Percentiles rank a stretch among this genome's conserved stretches.
Evolutionary conservation across 495 filamentous ascomycete species (phyloP).

Genomic region (Rhypophila decipiens): DNA sequence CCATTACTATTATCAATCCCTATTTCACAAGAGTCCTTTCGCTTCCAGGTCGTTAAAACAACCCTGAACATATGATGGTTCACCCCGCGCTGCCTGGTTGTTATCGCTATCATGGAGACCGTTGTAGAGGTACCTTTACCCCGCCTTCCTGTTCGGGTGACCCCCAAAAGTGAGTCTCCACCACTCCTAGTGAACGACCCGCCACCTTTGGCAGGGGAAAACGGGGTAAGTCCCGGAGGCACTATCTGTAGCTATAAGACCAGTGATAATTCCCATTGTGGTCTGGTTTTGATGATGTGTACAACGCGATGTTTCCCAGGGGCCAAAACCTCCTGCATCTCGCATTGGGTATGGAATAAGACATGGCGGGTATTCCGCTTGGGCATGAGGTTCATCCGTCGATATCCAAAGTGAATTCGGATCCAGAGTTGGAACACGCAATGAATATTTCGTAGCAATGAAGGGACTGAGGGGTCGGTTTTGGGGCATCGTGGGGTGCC

Average conservation of each 20-base stretch:
- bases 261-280: conserved; percentile 12
- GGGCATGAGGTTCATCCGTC: too few relatives aligned
- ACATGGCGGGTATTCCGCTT: not conserved
- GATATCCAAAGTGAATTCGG: too few relatives aligned
- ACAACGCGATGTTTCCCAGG: conserved; percentile 17
- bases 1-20: too few relatives aligned
- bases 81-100: not conserved
- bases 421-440: too few relatives aligned
- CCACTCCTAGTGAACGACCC: not conserved
- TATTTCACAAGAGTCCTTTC: too few relatives aligned
- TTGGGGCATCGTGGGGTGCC: too few relatives aligned
- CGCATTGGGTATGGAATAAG: not conserved
- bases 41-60: too few relatives aligned
- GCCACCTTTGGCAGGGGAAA: not conserved
- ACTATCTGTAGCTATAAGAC: conserved; percentile 7
- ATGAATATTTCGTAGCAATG: too few relatives aligned
- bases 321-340: conserved; percentile 9
- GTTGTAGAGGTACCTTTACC: too few relatives aligned
- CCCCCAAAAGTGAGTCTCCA: not conserved
- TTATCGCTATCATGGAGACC: not conserved
- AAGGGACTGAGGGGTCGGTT: too few relatives aligned
- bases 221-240: not conserved
- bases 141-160: not conserved
- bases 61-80: too few relatives aligned
- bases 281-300: conserved; percentile 19